Evolutionary conservation across 164 flowering plant species (phyloP), one percentile per base, ranked within the genome.

Genomic region (Aristolochia contorta): DNA sequence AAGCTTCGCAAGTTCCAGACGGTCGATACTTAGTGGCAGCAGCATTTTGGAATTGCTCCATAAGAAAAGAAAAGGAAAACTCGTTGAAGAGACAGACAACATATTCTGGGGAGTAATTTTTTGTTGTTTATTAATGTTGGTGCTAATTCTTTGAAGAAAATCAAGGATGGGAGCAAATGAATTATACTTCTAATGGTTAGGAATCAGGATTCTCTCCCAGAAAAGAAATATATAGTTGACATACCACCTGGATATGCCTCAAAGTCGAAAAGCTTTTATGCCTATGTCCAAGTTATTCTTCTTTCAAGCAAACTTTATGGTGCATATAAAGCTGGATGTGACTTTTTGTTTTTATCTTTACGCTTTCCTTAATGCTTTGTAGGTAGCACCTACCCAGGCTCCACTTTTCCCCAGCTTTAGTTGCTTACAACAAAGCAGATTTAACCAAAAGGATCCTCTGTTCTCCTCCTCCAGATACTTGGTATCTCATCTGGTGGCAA

Each of bases 391-490:
- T 1, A 53, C 56, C 27, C 43, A 37, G 12, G 12, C 43, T 37
- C 43, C 43, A 37, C 19, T 22, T 53, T 12, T 53, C 16, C 13
- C 30, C 16, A 27, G 15, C 18, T 53, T 27, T 22, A 53, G 56
- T 53, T 53, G 32, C 19, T 22, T 53, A 53, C 56, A 53, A 53
- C 56, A 14, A 53, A 15, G 56, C 32, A 16, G 27, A 53, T 53
- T 53, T 53, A 22, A 27, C 30, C 2, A 50, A 50, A 50, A 23
- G 8, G 54, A 50, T 50, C 30, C 43, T 8, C 43, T 10, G 43
- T 37, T 37, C 12, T 22, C 55, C 27, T 23, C 16, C 22, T 22
- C 27, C 30, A 23, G 23, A 27, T 22, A 22, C 56, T 20, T 13
- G 56, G 56, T 22, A 18, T 12, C 13, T 53, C 56, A 7, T 49